Evolutionary conservation across 495 filamentous ascomycete genomes (phyloP).

Genomic region (Hyaloscypha bicolor): DNA sequence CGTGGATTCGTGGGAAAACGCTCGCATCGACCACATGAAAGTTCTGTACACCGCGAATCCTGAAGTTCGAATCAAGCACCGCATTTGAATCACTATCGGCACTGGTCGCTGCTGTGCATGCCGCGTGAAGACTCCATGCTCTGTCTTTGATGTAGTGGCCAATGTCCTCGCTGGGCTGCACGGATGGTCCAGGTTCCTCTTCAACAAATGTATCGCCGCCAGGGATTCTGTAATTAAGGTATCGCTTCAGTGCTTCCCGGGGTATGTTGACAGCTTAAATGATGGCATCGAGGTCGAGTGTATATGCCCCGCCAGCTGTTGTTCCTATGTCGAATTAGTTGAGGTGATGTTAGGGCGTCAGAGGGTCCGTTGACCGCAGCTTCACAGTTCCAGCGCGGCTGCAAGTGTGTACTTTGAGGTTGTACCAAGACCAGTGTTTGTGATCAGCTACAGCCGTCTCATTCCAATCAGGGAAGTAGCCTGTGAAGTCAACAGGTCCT

Average conservation of each 20-base stretch:
- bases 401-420: slow-evolving; percentile 53
- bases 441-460: slow-evolving; percentile 28
- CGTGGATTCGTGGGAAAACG: slow-evolving; percentile 59
- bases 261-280: slow-evolving; percentile 49
- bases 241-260: slow-evolving; percentile 35
- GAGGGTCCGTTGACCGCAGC: slow-evolving; percentile 53
- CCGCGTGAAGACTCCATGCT: slow-evolving; percentile 64
- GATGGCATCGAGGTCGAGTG: slow-evolving; percentile 49
- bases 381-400: slow-evolving; percentile 55
- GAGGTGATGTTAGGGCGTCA: slow-evolving; percentile 58
- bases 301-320: slow-evolving; percentile 19
- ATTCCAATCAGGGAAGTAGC: slow-evolving; percentile 50
- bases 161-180: slow-evolving; percentile 42
- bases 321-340: slow-evolving; percentile 44
- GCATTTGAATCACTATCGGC: slow-evolving; percentile 54
- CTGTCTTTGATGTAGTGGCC: slow-evolving; percentile 52
- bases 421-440: slow-evolving; percentile 48
- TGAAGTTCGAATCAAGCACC: slow-evolving; percentile 59
- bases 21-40: slow-evolving; percentile 67
- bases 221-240: slow-evolving; percentile 30
- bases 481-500: slow-evolving; percentile 54
- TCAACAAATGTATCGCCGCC: slow-evolving; percentile 46
- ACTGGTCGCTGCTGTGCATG: slow-evolving; percentile 60
- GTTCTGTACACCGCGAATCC: slow-evolving; percentile 56
- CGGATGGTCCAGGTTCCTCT: slow-evolving; percentile 50